phyloP scores from a whole-genome alignment of 2,329 filamentous ascomycete genomes.

The Trichoderma oligosporum region DNA sequence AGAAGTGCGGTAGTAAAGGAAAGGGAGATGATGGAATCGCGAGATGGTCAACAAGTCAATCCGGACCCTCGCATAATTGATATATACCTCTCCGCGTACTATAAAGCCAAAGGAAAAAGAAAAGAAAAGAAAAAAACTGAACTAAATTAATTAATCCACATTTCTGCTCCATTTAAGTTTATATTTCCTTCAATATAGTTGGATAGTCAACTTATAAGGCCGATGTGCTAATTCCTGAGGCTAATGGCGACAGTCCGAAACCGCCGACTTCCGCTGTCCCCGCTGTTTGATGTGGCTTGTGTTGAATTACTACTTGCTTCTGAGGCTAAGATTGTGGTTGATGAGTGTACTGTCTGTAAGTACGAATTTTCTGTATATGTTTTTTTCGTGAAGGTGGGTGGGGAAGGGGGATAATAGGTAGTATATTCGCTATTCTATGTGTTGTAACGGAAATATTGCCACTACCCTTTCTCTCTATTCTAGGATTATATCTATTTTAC shows the following conservation, averaged over 20 bases:
- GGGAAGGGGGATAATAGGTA: background rate
- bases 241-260: constrained; percentile 28
- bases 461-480: background rate
- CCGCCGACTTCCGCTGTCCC: constrained; percentile 19
- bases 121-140: background rate
- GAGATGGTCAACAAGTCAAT: no score
- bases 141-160: constrained; percentile 10
- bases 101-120: background rate
- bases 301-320: no score
- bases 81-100: no score
- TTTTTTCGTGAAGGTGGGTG: background rate
- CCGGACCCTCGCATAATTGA: no score
- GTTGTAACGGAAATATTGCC: background rate
- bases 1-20: background rate
- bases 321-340: background rate
- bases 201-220: background rate
- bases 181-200: background rate
- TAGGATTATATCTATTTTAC: background rate
- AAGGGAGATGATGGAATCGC: no score
- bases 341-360: background rate
- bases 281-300: background rate
- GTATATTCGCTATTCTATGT: background rate
- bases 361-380: background rate
- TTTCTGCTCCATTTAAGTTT: background rate
- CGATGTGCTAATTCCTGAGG: constrained; percentile 20